Conservation (phyloP, 345 rosid genomes). For the Eutrema japonicum region DNA sequence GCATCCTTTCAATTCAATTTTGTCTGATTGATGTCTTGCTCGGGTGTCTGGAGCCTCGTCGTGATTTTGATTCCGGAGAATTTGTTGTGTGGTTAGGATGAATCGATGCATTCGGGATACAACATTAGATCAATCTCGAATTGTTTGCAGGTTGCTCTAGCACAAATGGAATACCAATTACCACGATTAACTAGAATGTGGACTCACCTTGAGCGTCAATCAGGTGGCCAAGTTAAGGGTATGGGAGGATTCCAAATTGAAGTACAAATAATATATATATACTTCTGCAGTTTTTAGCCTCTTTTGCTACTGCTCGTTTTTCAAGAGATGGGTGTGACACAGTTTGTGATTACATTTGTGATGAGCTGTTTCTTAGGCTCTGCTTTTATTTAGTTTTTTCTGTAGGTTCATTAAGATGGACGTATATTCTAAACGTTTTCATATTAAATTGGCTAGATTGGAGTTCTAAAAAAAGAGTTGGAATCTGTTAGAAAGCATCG, state of each 20-base stretch:
- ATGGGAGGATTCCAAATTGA: conserved; percentile 99
- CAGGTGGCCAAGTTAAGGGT: conserved; percentile 94
- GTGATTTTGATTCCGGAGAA: conserved; percentile 32
- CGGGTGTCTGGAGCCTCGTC: background rate
- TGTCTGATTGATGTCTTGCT: background rate
- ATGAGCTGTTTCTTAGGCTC: conserved; percentile 16
- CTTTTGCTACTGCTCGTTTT: conserved; percentile 12
- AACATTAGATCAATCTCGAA: background rate
- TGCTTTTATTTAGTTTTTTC: conserved; percentile 17
- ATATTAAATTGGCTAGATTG: conserved; percentile 61
- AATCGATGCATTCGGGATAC: background rate
- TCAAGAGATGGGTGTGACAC: conserved; percentile 15
- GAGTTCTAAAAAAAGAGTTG: conserved; percentile 79
- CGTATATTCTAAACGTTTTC: conserved; percentile 11
- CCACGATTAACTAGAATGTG: conserved; percentile 93
- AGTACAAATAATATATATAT: conserved; percentile 53
- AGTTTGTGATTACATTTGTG: conserved; percentile 8
- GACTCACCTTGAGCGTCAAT: conserved; percentile 96
- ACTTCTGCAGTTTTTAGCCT: background rate
- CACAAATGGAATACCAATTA: conserved; percentile 95
- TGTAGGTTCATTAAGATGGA: conserved; percentile 12
- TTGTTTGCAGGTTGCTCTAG: conserved; percentile 75
- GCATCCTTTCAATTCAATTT: background rate
- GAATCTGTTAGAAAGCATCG: conserved; percentile 96
- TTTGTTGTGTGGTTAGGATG: conserved; percentile 31